Conservation (phyloP, 768 basidiomycete species). For the Trametes coccinea region DNA sequence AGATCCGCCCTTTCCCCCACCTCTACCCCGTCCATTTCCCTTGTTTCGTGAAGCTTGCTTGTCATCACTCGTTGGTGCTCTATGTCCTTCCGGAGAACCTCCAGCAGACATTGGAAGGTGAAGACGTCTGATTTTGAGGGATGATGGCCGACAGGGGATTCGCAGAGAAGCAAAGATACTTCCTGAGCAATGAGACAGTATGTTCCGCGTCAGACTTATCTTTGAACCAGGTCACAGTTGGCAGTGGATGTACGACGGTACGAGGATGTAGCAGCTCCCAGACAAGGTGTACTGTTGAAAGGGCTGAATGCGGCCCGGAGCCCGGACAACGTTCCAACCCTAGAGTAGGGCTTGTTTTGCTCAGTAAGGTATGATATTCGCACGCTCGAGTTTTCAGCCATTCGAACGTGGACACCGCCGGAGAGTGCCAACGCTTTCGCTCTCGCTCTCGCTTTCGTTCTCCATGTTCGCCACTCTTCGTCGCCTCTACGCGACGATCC, state of each 20-base stretch:
- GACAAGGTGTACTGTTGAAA: no score
- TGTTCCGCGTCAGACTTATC: no score
- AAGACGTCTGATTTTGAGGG: no score
- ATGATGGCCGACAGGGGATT: not conserved
- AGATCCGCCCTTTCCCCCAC: conserved; percentile 20
- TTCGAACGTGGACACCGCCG: not conserved
- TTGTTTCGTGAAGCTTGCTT: not conserved
- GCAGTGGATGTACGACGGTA: no score
- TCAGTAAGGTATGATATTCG: no score
- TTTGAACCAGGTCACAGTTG: no score
- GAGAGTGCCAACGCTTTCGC: conserved; percentile 4
- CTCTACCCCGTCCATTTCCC: not conserved
- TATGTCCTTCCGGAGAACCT: not conserved
- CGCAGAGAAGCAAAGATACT: not conserved
- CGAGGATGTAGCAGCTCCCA: no score
- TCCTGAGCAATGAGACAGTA: no score
- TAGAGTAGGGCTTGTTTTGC: no score
- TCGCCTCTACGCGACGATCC: conserved; percentile 44
- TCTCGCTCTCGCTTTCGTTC: not conserved
- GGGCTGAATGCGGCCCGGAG: no score
- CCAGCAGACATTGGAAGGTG: not conserved
- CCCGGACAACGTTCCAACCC: no score
- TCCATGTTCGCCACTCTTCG: conserved; percentile 40
- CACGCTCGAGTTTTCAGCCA: conserved; percentile 1
- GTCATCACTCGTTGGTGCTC: not conserved